Conservation (phyloP, 2,329 filamentous ascomycete species). For the Pseudogymnoascus sp. region DNA sequence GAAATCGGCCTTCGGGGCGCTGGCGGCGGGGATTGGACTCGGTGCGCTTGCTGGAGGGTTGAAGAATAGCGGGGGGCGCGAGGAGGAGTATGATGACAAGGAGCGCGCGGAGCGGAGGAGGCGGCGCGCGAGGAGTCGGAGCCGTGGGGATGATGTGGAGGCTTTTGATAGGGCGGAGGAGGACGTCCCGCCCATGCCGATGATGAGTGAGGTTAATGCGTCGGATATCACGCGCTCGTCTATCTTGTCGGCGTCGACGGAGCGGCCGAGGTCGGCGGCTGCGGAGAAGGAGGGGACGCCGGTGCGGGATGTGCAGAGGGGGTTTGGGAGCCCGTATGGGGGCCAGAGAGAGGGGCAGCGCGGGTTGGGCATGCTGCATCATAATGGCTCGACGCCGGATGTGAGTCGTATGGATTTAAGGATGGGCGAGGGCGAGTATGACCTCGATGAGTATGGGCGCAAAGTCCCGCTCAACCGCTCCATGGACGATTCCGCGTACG, state of each 20-base stretch:
- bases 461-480: conserved; percentile 22
- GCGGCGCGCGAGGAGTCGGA: conserved; percentile 37
- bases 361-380: conserved; percentile 59
- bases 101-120: conserved; percentile 31
- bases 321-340: conserved; percentile 51
- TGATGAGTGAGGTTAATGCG: conserved; percentile 76
- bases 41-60: conserved; percentile 41
- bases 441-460: conserved; percentile 27
- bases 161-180: conserved; percentile 34
- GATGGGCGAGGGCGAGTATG: conserved; percentile 21
- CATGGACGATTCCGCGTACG: conserved; percentile 13
- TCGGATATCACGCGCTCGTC: conserved; percentile 85
- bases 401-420: conserved; percentile 38
- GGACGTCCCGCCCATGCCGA: conserved; percentile 66
- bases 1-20: conserved; percentile 21
- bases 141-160: conserved; percentile 33
- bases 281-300: conserved; percentile 46
- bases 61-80: neutral
- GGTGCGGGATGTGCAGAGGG: conserved; percentile 55
- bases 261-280: conserved; percentile 60
- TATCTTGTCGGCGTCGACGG: conserved; percentile 73
- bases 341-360: conserved; percentile 53
- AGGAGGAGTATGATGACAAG: conserved; percentile 31
- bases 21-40: conserved; percentile 31
- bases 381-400: conserved; percentile 36